These are phyloP conservation scores for Diophrys appendiculata DNA, from an alignment of 73 alveolate species.

Conservation along the genomic window DNA sequence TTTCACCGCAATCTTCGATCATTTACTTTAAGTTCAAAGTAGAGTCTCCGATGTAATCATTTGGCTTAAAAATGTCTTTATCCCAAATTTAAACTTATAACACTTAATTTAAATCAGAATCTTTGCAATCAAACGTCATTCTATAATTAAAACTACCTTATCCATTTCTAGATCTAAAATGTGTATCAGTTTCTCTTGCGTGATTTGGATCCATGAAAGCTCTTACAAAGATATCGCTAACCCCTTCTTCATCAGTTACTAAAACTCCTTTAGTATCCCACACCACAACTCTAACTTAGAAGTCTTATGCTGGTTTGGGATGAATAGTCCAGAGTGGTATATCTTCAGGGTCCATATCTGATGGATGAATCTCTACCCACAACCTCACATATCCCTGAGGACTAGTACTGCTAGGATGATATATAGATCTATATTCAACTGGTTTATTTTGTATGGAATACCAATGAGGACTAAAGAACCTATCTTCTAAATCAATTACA, in stretches of 20 bases:
- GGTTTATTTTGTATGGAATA: conserved; percentile 88
- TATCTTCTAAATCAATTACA: conserved; percentile 94
- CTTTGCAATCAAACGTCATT: conserved; percentile 71
- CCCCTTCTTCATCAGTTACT: conserved; percentile 82
- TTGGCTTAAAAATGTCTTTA: conserved; percentile 86
- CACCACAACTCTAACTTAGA: conserved; percentile 86
- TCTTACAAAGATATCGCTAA: conserved; percentile 76
- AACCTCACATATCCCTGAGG: conserved; percentile 60
- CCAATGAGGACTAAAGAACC: conserved; percentile 94
- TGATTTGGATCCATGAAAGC: conserved; percentile 71
- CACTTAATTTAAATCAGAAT: conserved; percentile 69
- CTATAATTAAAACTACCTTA: conserved; percentile 85
- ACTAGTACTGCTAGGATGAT: conserved; percentile 51
- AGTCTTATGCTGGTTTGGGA: conserved; percentile 83
- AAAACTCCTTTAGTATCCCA: conserved; percentile 84
- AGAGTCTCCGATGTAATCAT: conserved; percentile 87
- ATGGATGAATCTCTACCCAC: conserved; percentile 77
- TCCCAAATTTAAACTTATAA: conserved; percentile 77
- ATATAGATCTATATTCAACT: conserved; percentile 82
- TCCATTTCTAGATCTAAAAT: conserved; percentile 75
- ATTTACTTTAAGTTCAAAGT: conserved; percentile 56
- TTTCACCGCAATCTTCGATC: conserved; percentile 54
- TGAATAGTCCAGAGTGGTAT: conserved; percentile 81
- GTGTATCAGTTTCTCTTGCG: conserved; percentile 81
- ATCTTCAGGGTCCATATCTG: conserved; percentile 66